Evolutionary conservation across 2,329 filamentous ascomycete genomes (phyloP).

Genomic region (Thielaviopsis musarum): DNA sequence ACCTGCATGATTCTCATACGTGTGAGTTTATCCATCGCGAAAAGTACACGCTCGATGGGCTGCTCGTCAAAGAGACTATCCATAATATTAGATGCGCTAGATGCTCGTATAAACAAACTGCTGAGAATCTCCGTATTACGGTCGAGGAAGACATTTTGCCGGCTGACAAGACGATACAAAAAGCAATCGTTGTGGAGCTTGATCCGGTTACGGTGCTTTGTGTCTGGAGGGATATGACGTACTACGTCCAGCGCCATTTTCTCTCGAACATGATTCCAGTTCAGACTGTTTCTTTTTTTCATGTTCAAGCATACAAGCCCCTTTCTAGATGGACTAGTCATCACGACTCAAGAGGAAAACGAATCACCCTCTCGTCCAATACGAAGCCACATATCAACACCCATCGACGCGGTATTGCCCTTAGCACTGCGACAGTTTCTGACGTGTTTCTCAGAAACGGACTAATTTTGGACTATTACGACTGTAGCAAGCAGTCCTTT

Average conservation of each 20-base stretch:
- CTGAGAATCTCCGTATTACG: constrained; percentile 24
- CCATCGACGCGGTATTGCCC: constrained; percentile 18
- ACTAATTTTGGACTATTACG: constrained; percentile 23
- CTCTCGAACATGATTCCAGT: not conserved
- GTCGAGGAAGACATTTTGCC: constrained; percentile 43
- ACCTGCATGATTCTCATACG: no score
- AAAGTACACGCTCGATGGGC: no score
- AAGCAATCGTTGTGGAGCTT: constrained; percentile 37
- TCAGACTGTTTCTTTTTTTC: not conserved
- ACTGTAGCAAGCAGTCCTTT: constrained; percentile 13
- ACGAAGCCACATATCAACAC: constrained; percentile 21
- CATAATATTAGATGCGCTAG: constrained; percentile 19
- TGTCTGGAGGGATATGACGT: not conserved
- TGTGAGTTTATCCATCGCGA: no score
- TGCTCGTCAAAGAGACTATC: not conserved
- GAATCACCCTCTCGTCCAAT: constrained; percentile 18
- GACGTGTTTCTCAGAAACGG: constrained; percentile 31
- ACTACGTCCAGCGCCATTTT: not conserved
- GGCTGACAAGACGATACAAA: constrained; percentile 15
- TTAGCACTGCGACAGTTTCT: constrained; percentile 17
- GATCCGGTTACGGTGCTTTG: constrained; percentile 19
- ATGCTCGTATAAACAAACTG: constrained; percentile 20
- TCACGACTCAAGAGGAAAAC: no score
- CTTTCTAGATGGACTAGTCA: not conserved
- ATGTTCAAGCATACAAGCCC: not conserved